These are phyloP conservation scores for Zizania latifolia DNA, from an alignment of 176 grass and related monocot species.

Conservation along the genomic window DNA sequence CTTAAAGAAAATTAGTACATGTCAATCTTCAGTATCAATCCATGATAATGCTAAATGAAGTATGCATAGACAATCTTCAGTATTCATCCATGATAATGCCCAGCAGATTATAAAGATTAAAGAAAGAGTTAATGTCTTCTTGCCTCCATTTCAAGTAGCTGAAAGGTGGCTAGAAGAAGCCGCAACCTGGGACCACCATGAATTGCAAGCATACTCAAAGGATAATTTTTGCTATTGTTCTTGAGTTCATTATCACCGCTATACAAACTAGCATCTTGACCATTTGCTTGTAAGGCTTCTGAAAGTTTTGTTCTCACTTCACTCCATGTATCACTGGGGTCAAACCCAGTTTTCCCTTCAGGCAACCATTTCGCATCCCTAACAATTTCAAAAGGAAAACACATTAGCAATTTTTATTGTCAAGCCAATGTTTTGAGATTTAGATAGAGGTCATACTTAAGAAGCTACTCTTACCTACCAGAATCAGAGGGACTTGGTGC, in stretches of 20 bases:
- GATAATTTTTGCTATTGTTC: slow-evolving; percentile 50
- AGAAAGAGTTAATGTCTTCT: slow-evolving; percentile 30
- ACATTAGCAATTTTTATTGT: background rate
- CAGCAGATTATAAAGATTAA: slow-evolving; percentile 16
- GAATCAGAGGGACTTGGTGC: slow-evolving; percentile 38
- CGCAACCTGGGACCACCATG: slow-evolving; percentile 65
- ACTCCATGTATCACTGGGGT: slow-evolving; percentile 42
- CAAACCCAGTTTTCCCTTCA: slow-evolving; percentile 23
- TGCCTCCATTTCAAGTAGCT: slow-evolving; percentile 76
- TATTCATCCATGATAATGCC: slow-evolving; percentile 8
- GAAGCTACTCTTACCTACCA: slow-evolving; percentile 92
- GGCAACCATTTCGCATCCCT: slow-evolving; percentile 30
- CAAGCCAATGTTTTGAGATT: slow-evolving; percentile 3
- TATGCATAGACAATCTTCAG: slow-evolving; percentile 12
- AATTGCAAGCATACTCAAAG: slow-evolving; percentile 86
- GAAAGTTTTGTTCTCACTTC: slow-evolving; percentile 64
- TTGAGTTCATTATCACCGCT: slow-evolving; percentile 26
- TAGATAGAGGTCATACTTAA: slow-evolving; percentile 35
- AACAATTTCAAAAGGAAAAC: slow-evolving; percentile 7
- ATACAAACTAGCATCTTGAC: slow-evolving; percentile 20
- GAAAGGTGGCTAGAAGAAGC: slow-evolving; percentile 65
- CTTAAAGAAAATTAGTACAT: slow-evolving; percentile 21
- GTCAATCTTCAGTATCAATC: background rate
- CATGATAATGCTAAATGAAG: background rate
- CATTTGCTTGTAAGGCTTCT: slow-evolving; percentile 62